Evolutionary conservation across 2,329 filamentous ascomycete genomes (phyloP).

Genomic region (Blumeria hordei): DNA sequence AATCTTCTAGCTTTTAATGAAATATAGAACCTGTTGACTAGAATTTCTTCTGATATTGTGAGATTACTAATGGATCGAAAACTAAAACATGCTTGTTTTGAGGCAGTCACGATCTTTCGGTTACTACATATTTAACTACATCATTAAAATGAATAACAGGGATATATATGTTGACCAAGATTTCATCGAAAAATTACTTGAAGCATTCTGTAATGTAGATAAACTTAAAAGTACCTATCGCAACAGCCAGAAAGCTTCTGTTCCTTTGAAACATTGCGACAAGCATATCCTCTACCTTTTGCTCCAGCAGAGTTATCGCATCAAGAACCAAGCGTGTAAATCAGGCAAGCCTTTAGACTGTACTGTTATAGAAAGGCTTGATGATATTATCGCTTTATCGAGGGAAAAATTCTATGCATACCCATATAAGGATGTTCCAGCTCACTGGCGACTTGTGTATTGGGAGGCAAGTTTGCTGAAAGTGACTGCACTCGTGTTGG

Average conservation of each 20-base stretch:
- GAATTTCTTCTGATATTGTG: too few species aligned
- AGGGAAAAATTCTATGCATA: slow-evolving; percentile 46
- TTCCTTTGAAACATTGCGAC: background rate
- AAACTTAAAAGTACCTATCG: too few species aligned
- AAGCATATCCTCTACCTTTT: background rate
- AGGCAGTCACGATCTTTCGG: too few species aligned
- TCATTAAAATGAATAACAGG: too few species aligned
- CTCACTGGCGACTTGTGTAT: slow-evolving; percentile 46
- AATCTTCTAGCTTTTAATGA: too few species aligned
- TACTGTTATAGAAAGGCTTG: slow-evolving; percentile 18
- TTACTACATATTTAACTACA: too few species aligned
- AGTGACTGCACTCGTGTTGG: slow-evolving; percentile 19
- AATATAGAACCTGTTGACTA: too few species aligned
- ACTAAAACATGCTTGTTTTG: too few species aligned
- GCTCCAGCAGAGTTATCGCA: background rate
- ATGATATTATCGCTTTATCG: slow-evolving; percentile 32
- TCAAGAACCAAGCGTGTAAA: background rate
- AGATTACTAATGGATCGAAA: too few species aligned
- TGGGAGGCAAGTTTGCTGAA: slow-evolving; percentile 44
- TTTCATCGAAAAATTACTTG: too few species aligned
- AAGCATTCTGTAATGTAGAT: too few species aligned
- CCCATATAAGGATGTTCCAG: slow-evolving; percentile 39
- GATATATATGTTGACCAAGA: too few species aligned
- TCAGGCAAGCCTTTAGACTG: background rate
- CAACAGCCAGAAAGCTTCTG: background rate